Evolutionary conservation across 2,329 filamentous ascomycete species (phyloP).

Genomic region (Fusarium abutilonis): DNA sequence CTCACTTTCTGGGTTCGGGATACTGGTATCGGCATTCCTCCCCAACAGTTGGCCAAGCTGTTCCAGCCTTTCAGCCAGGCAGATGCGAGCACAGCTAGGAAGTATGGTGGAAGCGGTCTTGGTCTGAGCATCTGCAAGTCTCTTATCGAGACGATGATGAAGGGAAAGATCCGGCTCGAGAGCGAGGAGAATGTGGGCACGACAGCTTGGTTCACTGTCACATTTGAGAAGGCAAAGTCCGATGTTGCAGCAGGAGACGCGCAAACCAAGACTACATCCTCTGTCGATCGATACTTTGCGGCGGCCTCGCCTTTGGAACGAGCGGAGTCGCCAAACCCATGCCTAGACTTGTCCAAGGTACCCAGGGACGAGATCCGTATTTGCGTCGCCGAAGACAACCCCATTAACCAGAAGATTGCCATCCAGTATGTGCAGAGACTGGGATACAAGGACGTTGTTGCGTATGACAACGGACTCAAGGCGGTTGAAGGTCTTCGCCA

Average conservation of each 20-base stretch:
- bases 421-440: slow-evolving; percentile 89
- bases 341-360: slow-evolving; percentile 75
- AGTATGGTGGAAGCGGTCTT: slow-evolving; percentile 90
- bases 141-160: slow-evolving; percentile 91
- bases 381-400: slow-evolving; percentile 94
- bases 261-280: slow-evolving; percentile 51
- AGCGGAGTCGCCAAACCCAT: slow-evolving; percentile 55
- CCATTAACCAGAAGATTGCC: slow-evolving; percentile 93
- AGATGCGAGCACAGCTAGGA: slow-evolving; percentile 87
- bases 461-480: slow-evolving; percentile 88
- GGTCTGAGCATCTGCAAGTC: slow-evolving; percentile 95
- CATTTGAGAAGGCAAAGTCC: slow-evolving; percentile 81
- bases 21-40: slow-evolving; percentile 89
- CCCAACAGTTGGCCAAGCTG: slow-evolving; percentile 82
- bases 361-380: slow-evolving; percentile 82
- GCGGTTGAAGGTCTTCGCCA: slow-evolving; percentile 85
- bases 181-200: slow-evolving; percentile 78
- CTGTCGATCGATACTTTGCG: slow-evolving; percentile 50
- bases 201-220: slow-evolving; percentile 80
- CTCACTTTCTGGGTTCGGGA: slow-evolving; percentile 88
- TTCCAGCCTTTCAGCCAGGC: slow-evolving; percentile 95
- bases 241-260: slow-evolving; percentile 68
- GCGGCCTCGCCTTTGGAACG: slow-evolving; percentile 50
- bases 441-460: slow-evolving; percentile 82
- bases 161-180: slow-evolving; percentile 83